Percentiles rank a stretch among this genome's conserved stretches.
These are phyloP conservation scores for Cryptosporidium parvum DNA, from an alignment of 169 alveolate genomes.

Conservation along the genomic window DNA sequence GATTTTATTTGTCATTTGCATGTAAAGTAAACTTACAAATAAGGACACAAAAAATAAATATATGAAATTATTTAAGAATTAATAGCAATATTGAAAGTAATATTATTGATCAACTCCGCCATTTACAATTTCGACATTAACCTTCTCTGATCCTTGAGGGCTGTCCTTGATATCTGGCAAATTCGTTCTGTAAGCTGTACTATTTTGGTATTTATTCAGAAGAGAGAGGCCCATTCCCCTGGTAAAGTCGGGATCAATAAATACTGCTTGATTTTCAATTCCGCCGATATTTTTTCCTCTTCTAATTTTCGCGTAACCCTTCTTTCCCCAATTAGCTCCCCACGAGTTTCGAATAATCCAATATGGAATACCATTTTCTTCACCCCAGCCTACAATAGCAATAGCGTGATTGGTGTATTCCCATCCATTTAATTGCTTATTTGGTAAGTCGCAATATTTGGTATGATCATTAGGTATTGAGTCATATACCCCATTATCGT, in stretches of 20 bases:
- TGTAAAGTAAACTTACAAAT: background rate
- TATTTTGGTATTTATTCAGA: slow-evolving; percentile 17
- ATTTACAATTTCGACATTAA: slow-evolving; percentile 4
- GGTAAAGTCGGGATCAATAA: slow-evolving; percentile 87
- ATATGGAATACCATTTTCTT: slow-evolving; percentile 82
- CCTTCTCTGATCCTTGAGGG: slow-evolving; percentile 15
- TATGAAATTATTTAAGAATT: background rate
- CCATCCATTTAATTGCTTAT: slow-evolving; percentile 88
- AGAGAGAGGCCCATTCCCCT: slow-evolving; percentile 80
- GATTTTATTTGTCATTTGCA: background rate
- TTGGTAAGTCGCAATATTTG: slow-evolving; percentile 86
- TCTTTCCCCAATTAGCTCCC: slow-evolving; percentile 87
- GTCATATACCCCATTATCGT: slow-evolving; percentile 78
- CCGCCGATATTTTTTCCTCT: slow-evolving; percentile 86
- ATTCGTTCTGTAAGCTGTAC: background rate
- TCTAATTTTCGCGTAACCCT: slow-evolving; percentile 84
- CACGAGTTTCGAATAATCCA: slow-evolving; percentile 89
- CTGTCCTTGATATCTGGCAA: background rate
- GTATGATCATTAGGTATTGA: slow-evolving; percentile 82
- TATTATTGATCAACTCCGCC: background rate
- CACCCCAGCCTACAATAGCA: slow-evolving; percentile 91
- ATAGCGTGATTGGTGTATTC: slow-evolving; percentile 92
- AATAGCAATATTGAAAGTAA: slow-evolving; percentile 1
- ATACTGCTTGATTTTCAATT: slow-evolving; percentile 90
- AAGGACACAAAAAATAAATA: background rate